Base-by-base conservation (phyloP, 495 filamentous ascomycete species). In the Xylaria curta region DNA sequence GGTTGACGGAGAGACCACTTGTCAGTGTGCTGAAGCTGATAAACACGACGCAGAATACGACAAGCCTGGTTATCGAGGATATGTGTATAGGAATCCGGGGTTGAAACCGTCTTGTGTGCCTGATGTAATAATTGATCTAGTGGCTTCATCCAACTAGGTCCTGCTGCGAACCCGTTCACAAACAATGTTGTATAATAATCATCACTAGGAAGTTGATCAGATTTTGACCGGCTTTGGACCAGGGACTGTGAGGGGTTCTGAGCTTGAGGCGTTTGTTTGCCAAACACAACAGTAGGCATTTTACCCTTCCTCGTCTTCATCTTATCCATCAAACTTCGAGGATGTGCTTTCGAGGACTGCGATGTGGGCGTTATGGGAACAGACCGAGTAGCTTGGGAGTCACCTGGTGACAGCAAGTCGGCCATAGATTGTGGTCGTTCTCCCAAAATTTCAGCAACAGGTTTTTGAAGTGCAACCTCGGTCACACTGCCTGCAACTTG, bases 1-100 rank as follows among this genome's bases (percentile, higher is more conserved):
- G 94, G 87, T 76, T 98, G 97, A 64, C 95, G 88, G 71, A 99
- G 83, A 2, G 94, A 95, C 94, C 96, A 97, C 71, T 92, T 89
- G 73, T 95, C 94, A 19, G 92, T 89, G 75, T 92, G 91, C 75
- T 98, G 96, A 51, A 98, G 85, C 59, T 94, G 89, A 74, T 97
- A 96, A 19, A 98, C 94, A 6, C 93, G 86, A 26, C 91, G 90
- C 15, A 98, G 77, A 13, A 97, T 91, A 64, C 91, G 91, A 73
- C 91, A 92, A 68, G 96, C 92, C 82, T 95, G 93, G 60, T 90
- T 87, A 74, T 98, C 96, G 54, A 92, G 87, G 56, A 94, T 89
- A 24, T 91, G 90, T 3, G 94, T 85, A 33, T 90, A 87, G 68
- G 93, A 90, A 76, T 96, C 93, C 2, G 88, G 82, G 0, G 94